phyloP scores from a whole-genome alignment of 768 basidiomycete genomes.

The Termitomyces sp. region DNA sequence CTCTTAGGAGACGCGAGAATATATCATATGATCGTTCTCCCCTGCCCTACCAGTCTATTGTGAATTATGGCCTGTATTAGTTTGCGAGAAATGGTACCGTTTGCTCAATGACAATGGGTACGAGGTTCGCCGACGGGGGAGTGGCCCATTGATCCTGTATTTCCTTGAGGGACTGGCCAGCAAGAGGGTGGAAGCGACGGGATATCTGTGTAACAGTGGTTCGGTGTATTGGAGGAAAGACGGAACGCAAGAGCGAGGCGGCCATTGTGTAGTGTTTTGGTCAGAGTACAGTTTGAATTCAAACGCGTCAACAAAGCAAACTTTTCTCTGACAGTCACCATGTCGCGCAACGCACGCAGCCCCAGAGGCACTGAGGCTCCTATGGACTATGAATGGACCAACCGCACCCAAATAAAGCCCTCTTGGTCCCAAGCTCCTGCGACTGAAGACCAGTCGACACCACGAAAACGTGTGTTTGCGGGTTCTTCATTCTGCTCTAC shows the following conservation, averaged over 20 bases:
- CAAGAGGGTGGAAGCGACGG: conserved; percentile 53
- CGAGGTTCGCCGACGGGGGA: conserved; percentile 57
- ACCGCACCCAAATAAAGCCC: conserved; percentile 52
- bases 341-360: conserved; percentile 47
- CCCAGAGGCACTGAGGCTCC: conserved; percentile 59
- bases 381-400: conserved; percentile 88
- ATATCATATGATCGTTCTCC: conserved; percentile 94
- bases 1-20: conserved; percentile 88
- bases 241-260: conserved; percentile 19
- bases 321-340: conserved; percentile 12
- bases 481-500: background rate
- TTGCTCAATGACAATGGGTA: conserved; percentile 93
- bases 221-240: conserved; percentile 15
- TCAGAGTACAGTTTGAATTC: conserved; percentile 12
- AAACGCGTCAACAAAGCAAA: conserved; percentile 34
- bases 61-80: conserved; percentile 9
- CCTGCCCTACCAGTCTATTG: conserved; percentile 50
- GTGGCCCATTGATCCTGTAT: conserved; percentile 31
- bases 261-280: conserved; percentile 20
- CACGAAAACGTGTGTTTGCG: conserved; percentile 61
- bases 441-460: conserved; percentile 45
- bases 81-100: conserved; percentile 45
- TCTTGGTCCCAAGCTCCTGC: conserved; percentile 44
- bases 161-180: conserved; percentile 34
- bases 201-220: conserved; percentile 12